Evolutionary conservation across 2,329 filamentous ascomycete genomes (phyloP).

Genomic region (Alternaria postmessia): DNA sequence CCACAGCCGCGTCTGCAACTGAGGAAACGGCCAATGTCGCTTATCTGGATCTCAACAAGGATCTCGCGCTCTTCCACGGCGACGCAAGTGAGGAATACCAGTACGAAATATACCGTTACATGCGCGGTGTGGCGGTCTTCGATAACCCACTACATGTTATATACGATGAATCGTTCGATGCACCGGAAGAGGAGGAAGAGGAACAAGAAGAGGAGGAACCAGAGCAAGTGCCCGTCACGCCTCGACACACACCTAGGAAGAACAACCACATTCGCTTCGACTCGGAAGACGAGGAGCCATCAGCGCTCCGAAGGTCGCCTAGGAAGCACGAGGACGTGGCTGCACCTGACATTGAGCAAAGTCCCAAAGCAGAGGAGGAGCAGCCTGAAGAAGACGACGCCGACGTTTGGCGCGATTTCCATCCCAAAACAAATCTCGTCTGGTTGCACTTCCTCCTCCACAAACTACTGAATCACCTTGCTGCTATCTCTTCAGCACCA

Average conservation of each 20-base stretch:
- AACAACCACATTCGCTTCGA: conserved; percentile 42
- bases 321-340: conserved; percentile 3
- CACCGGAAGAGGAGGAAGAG: background rate
- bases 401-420: conserved; percentile 61
- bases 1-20: conserved; percentile 3
- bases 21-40: conserved; percentile 44
- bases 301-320: conserved; percentile 9
- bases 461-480: conserved; percentile 59
- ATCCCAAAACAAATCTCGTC: conserved; percentile 68
- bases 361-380: background rate
- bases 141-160: conserved; percentile 51
- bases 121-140: conserved; percentile 57
- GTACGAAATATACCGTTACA: conserved; percentile 65
- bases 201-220: background rate
- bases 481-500: conserved; percentile 11
- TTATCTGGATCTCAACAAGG: conserved; percentile 57
- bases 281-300: conserved; percentile 9
- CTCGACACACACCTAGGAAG: conserved; percentile 34
- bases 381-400: background rate
- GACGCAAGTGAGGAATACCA: conserved; percentile 60
- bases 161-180: conserved; percentile 5
- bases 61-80: conserved; percentile 56
- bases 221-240: conserved; percentile 15
- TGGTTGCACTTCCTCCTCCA: conserved; percentile 70
- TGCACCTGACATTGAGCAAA: background rate